These are phyloP conservation scores for Aquilaria sinensis DNA, from an alignment of 345 rosid species.

Conservation along the genomic window DNA sequence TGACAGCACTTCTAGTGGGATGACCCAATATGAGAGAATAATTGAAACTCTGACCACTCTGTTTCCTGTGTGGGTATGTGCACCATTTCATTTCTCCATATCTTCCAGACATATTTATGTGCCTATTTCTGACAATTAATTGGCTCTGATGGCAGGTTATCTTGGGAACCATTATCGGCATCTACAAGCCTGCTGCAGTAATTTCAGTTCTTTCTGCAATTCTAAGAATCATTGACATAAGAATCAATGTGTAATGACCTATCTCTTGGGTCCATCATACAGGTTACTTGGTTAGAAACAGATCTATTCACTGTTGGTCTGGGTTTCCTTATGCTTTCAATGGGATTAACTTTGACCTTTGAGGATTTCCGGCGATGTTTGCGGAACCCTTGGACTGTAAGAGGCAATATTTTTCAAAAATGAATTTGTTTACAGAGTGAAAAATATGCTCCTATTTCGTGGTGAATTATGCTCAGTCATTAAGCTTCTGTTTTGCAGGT, in stretches of 20 bases:
- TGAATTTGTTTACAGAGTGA: conserved; percentile 4
- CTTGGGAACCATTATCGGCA: conserved; percentile 82
- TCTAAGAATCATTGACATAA: conserved; percentile 7
- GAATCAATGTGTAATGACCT: conserved; percentile 10
- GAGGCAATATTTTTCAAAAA: conserved; percentile 16
- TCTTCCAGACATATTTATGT: no score
- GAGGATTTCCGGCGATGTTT: conserved; percentile 87
- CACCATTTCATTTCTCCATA: conserved; percentile 1
- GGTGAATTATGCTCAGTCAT: conserved; percentile 11
- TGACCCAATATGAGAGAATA: conserved; percentile 69
- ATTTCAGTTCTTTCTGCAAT: conserved; percentile 8
- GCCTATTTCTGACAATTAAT: background rate
- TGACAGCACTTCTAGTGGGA: conserved; percentile 32
- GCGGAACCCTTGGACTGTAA: conserved; percentile 97
- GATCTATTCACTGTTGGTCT: conserved; percentile 83
- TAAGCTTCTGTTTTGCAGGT: conserved; percentile 52
- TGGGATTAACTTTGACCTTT: conserved; percentile 92
- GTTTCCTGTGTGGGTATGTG: conserved; percentile 84
- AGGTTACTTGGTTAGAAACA: conserved; percentile 95
- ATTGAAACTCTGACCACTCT: conserved; percentile 86
- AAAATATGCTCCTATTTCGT: background rate
- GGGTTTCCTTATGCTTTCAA: conserved; percentile 97
- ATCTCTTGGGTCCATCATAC: conserved; percentile 13
- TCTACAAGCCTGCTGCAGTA: conserved; percentile 89
- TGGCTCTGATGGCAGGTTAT: conserved; percentile 45